A percentile compares a stretch with the other conserved stretches of the same genome.
Conservation (phyloP, 1,139 yeast species). For the Taiozyma sp. region DNA sequence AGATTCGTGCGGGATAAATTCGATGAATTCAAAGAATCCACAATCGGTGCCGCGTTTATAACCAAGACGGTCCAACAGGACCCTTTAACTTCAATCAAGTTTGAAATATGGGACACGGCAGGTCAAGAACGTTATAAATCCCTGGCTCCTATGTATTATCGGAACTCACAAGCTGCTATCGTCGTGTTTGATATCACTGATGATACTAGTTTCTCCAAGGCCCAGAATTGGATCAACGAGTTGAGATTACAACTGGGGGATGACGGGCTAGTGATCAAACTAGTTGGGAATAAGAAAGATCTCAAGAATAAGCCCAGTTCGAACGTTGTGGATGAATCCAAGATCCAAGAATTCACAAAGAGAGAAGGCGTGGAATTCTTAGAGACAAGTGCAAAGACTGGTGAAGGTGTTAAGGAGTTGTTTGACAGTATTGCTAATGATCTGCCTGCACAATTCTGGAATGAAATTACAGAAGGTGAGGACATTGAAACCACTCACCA, state of each 20-base stretch:
- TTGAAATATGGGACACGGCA: slow-evolving; percentile 91
- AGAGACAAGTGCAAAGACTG: slow-evolving; percentile 85
- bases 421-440: slow-evolving; percentile 34
- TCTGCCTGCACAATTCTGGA: slow-evolving; percentile 17
- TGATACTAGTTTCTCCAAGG: slow-evolving; percentile 55
- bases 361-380: slow-evolving; percentile 39
- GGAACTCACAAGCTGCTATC: slow-evolving; percentile 84
- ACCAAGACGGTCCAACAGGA: slow-evolving; percentile 52
- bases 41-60: slow-evolving; percentile 70
- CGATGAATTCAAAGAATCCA: slow-evolving; percentile 58
- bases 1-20: slow-evolving; percentile 61
- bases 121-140: slow-evolving; percentile 91
- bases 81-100: slow-evolving; percentile 54
- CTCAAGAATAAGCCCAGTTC: slow-evolving; percentile 32
- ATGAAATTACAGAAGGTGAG: slow-evolving; percentile 3
- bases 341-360: slow-evolving; percentile 29
- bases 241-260: slow-evolving; percentile 71
- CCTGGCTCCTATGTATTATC: slow-evolving; percentile 86
- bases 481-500: background rate
- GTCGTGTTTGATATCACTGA: slow-evolving; percentile 59
- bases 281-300: slow-evolving; percentile 73
- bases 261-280: slow-evolving; percentile 58
- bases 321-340: slow-evolving; percentile 23
- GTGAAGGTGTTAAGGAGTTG: slow-evolving; percentile 65
- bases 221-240: slow-evolving; percentile 87